Conservation (phyloP, 2,329 filamentous ascomycete species). For the Endothia cerciana region DNA sequence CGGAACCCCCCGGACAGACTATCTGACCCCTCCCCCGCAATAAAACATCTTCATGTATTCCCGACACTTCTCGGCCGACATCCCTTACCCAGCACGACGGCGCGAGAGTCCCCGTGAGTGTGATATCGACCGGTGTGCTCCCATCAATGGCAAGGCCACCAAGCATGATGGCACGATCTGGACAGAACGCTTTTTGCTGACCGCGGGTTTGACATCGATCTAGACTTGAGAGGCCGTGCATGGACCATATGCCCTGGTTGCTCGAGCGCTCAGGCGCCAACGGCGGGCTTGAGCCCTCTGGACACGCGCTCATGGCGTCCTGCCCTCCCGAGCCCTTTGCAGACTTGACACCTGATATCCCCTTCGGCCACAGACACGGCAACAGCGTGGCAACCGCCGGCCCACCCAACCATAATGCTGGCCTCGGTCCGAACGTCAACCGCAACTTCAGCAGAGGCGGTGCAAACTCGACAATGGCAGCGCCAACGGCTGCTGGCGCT, state of each 20-base stretch:
- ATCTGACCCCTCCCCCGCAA: slow-evolving; percentile 12
- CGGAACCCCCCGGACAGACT: slow-evolving; percentile 51
- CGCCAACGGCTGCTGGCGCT: background rate
- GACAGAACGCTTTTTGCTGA: slow-evolving; percentile 19
- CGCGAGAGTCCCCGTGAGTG: slow-evolving; percentile 14
- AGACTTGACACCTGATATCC: slow-evolving; percentile 53
- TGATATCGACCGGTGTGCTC: slow-evolving; percentile 1
- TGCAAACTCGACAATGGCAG: background rate
- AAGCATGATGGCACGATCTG: slow-evolving; percentile 6
- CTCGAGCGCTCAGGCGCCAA: slow-evolving; percentile 62
- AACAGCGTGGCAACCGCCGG: slow-evolving; percentile 32
- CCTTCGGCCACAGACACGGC: slow-evolving; percentile 54
- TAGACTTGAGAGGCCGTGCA: slow-evolving; percentile 90
- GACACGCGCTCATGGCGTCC: slow-evolving; percentile 91
- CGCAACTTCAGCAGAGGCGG: slow-evolving; percentile 20
- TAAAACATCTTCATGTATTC: background rate
- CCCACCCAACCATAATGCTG: slow-evolving; percentile 25
- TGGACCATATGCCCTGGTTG: slow-evolving; percentile 84
- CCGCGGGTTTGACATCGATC: slow-evolving; percentile 38
- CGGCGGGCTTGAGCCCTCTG: slow-evolving; percentile 69
- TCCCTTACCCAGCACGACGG: slow-evolving; percentile 12
- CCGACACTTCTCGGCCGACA: background rate
- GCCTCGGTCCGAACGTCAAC: slow-evolving; percentile 26
- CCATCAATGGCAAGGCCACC: background rate
- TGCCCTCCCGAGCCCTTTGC: slow-evolving; percentile 73